Evolutionary conservation across 208 protist species (phyloP), one percentile per base, ranked within the genome.

Genomic region (Crithidia brevicula): DNA sequence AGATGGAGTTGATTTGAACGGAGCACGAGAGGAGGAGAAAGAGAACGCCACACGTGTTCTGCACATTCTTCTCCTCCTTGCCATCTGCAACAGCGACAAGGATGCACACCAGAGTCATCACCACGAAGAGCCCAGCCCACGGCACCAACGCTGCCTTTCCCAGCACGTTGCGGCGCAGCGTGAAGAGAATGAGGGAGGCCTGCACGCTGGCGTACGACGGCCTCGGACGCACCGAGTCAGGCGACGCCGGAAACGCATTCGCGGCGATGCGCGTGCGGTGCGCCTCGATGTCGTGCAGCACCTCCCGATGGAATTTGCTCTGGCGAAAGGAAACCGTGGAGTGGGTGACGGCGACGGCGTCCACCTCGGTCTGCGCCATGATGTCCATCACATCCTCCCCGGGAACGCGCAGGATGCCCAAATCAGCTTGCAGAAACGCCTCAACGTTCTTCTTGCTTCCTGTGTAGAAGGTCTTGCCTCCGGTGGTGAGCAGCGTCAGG

Each of bases 1-100:
- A 74, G 18, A 83, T 63, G 46, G 73, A 64, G 56, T 79, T 85
- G 11, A 77, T 66, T 38, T 85, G 83, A 43, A 85, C 59, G 15
- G 83, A 70, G 46, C 68, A 85, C 18, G 76, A 80, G 15, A 89
- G 61, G 18, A 89, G 57, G 38, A 83, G 66, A 64, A 89, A 89
- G 50, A 89, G 30, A n/a, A 83, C 46, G 1, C 79, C 83, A 42
- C 69, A 67, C n/a, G 68, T 65, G 72, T 85, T 89, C n/a, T 89
- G 79, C 60, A 89, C 30, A 28, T 42, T 51, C 11, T 22, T 6
- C 1, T 16, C 13, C 7, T 23, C 28, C 28, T 66, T 36, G 3
- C 22, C 25, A 18, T 61, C 53, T 1, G 57, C n/a, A 1, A 56
- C 20, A 18, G 58, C 62, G 3, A 72, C 50, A 4, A 88, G 30